Conservation (phyloP, 1,284 basidiomycete species). For the Irpex rosettiformis region DNA sequence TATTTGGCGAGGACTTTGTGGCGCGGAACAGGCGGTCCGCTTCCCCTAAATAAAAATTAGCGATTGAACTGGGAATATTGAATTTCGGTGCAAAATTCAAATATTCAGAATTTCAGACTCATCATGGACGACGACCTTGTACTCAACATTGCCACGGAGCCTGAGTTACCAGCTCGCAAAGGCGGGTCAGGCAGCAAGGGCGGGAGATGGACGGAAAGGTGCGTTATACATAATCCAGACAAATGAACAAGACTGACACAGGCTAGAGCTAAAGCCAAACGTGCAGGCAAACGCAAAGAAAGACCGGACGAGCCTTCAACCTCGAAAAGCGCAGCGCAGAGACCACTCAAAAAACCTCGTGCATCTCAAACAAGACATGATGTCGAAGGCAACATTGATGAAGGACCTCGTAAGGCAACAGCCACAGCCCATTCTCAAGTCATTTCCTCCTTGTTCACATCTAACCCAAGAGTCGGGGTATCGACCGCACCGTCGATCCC, state of each 20-base stretch:
- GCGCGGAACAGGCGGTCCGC: neutral
- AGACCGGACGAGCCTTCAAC: conserved; percentile 29
- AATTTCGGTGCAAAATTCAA: neutral
- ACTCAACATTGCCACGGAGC: conserved; percentile 57
- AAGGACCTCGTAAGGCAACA: conserved; percentile 20
- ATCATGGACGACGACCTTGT: conserved; percentile 70
- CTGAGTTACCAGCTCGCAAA: conserved; percentile 28
- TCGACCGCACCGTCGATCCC: conserved; percentile 21
- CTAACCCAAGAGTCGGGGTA: conserved; percentile 65
- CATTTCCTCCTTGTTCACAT: conserved; percentile 91
- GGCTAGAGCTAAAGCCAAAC: conserved; percentile 46
- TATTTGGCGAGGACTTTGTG: neutral
- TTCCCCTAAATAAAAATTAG: neutral
- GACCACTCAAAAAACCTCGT: conserved; percentile 49
- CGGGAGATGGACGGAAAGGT: conserved; percentile 86
- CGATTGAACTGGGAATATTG: neutral
- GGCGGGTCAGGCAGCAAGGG: conserved; percentile 49
- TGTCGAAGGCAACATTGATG: conserved; percentile 14
- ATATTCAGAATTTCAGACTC: neutral
- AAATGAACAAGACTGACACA: neutral
- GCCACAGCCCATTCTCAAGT: conserved; percentile 51
- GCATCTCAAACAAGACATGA: conserved; percentile 29
- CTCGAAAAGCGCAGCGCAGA: conserved; percentile 13
- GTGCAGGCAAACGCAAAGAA: conserved; percentile 59
- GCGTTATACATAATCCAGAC: conserved; percentile 18